Base-by-base conservation (phyloP, 352 stramenopile genomes). In the Globisporangium emineosum region DNA sequence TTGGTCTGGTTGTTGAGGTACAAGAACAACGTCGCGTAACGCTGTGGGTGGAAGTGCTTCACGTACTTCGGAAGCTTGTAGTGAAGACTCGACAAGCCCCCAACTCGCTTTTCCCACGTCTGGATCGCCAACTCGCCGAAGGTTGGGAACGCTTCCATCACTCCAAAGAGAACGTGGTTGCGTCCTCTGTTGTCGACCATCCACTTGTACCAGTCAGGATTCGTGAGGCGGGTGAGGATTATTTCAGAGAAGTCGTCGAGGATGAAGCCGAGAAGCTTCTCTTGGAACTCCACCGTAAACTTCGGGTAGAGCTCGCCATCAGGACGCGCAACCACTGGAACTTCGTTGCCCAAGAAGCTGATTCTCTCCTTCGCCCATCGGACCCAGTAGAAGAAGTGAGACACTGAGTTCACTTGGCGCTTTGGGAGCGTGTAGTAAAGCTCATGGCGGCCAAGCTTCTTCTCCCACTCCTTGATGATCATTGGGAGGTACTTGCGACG, bases 1-100 rank as follows among this genome's bases (percentile, higher is more conserved):
- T 98, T 94, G 57, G 88, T 90, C 57, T 99, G 88, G 71, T 98
- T 96, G 73, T 90, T 98, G 40, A 99, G 76, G 76, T 99, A 99
- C 59, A 98, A 81, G 69, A 99, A 98, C 5, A 99, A 75, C 55
- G 97, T 99, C 21, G 96, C 94, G 72, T 96, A 98, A 12, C 97
- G 88, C 82, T 99, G 98, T 49, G 87, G 87, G 43, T 93, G 73
- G 64, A 91, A 93, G 69, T 94, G 81, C 56, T 86, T 79, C 27
- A 86, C 73, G 61, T 84, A 89, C 58, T 71, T 67, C 2, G 87
- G 87, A 37, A 93, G 35, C 45, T 63, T 81, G 72, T 93, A 94
- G 51, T 79, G 71, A 25, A 88, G 66, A 3, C 53, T 51, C 10
- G 63, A 8, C 13, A 51, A 35, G 27, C 62, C 68, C 7, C 68